Percentiles rank a stretch among this genome's conserved stretches.
Conservation (phyloP, 768 basidiomycete genomes). For the Lentinula guzmanii region DNA sequence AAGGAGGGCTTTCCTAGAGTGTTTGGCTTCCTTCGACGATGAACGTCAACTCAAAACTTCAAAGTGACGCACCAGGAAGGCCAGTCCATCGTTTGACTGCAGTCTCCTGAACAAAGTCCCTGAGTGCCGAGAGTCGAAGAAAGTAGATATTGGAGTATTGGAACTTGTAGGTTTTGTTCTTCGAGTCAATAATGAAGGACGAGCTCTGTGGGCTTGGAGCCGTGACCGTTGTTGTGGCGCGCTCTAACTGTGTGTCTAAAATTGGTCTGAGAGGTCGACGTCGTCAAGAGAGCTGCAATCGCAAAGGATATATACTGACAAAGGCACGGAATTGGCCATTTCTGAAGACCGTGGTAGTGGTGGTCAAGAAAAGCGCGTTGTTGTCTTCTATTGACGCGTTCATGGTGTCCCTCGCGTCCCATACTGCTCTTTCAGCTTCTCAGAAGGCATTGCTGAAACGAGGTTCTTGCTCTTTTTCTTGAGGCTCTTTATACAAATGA, state of each 20-base stretch:
- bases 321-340: neutral
- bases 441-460: constrained; percentile 30
- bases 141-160: constrained; percentile 59
- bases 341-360: neutral
- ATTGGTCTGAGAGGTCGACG: neutral
- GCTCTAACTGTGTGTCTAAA: constrained; percentile 11
- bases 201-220: constrained; percentile 28
- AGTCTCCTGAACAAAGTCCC: constrained; percentile 31
- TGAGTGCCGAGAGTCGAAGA: constrained; percentile 35
- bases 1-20: constrained; percentile 57
- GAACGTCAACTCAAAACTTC: neutral
- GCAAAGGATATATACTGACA: neutral
- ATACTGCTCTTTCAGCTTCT: constrained; percentile 17
- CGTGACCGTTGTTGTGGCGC: constrained; percentile 33
- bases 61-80: constrained; percentile 28
- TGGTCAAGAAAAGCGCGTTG: neutral
- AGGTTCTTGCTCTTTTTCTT: constrained; percentile 19
- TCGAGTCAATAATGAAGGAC: constrained; percentile 38
- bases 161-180: constrained; percentile 45
- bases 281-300: neutral
- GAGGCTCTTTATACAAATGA: neutral
- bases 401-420: constrained; percentile 7
- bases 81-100: constrained; percentile 36
- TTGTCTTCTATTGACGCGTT: neutral
- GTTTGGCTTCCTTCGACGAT: neutral